Conservation (phyloP, 345 rosid species). For the Hibiscus trionum region DNA sequence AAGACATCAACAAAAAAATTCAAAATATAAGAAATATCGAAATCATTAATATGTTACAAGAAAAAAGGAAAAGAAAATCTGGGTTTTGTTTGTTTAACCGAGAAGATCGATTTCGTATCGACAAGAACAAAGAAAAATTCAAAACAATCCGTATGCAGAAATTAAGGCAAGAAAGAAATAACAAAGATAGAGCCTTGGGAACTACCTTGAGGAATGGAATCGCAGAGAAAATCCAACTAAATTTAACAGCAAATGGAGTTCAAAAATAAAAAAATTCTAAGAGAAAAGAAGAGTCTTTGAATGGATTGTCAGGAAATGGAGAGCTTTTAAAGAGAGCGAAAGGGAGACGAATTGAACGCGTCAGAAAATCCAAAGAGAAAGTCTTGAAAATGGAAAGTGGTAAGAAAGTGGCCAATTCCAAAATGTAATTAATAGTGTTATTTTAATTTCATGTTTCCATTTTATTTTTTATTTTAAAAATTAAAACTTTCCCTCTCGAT, state of each 20-base stretch:
- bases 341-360: conserved; percentile 2
- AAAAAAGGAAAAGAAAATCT: neutral
- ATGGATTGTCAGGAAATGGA: neutral
- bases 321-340: neutral
- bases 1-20: neutral
- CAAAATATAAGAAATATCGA: neutral
- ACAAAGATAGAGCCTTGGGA: neutral
- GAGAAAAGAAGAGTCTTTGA: neutral
- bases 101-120: neutral
- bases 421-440: neutral
- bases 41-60: neutral
- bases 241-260: neutral
- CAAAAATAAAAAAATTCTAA: neutral
- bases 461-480: neutral
- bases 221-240: neutral
- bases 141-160: neutral
- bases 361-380: neutral
- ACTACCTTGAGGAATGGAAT: conserved; percentile 11
- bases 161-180: neutral
- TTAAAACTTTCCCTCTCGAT: neutral
- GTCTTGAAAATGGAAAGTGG: neutral
- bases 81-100: neutral
- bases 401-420: neutral
- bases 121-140: neutral
- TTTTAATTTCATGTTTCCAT: neutral